Evolutionary conservation across 1,139 yeast species (phyloP).

Genomic region (Eremothecium gossypii): DNA sequence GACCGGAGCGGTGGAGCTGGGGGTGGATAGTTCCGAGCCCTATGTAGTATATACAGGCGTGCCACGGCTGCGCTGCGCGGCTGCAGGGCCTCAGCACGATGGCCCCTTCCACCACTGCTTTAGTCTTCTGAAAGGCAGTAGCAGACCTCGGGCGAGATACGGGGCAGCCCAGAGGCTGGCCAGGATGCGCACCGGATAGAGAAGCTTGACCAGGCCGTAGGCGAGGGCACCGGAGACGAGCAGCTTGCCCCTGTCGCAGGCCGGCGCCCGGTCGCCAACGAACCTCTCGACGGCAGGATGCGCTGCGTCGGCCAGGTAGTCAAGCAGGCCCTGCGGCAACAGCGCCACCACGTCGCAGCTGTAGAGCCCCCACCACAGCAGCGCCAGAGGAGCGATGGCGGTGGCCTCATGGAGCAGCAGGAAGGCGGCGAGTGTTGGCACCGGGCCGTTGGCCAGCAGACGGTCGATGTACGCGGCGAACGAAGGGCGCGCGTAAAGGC

Average conservation of each 20-base stretch:
- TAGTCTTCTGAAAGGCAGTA: slow-evolving; percentile 17
- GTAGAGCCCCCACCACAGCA: slow-evolving; percentile 68
- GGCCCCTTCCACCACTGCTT: slow-evolving; percentile 6
- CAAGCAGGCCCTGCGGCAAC: slow-evolving; percentile 16
- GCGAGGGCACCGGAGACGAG: slow-evolving; percentile 84
- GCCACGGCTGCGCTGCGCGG: too few species aligned
- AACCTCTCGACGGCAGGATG: slow-evolving; percentile 22
- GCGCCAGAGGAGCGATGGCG: slow-evolving; percentile 71
- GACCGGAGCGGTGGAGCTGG: too few species aligned
- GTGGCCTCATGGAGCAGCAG: slow-evolving; percentile 75
- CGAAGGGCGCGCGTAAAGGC: slow-evolving; percentile 17
- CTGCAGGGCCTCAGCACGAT: too few species aligned
- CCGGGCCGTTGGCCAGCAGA: slow-evolving; percentile 41
- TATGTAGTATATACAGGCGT: too few species aligned
- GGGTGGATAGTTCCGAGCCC: too few species aligned
- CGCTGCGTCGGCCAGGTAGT: slow-evolving; percentile 18
- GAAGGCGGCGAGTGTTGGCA: slow-evolving; percentile 65
- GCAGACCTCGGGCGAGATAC: slow-evolving; percentile 19
- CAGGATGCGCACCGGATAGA: slow-evolving; percentile 27
- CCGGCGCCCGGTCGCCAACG: slow-evolving; percentile 21
- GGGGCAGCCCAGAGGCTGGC: slow-evolving; percentile 32
- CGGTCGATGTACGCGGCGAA: slow-evolving; percentile 20
- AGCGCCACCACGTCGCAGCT: slow-evolving; percentile 20
- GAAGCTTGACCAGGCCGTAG: slow-evolving; percentile 62
- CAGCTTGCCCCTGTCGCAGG: slow-evolving; percentile 28